A percentile compares a stretch with the other conserved stretches of the same genome.
phyloP scores from a whole-genome alignment of 257 asterid genomes.

The Lycium barbarum region DNA sequence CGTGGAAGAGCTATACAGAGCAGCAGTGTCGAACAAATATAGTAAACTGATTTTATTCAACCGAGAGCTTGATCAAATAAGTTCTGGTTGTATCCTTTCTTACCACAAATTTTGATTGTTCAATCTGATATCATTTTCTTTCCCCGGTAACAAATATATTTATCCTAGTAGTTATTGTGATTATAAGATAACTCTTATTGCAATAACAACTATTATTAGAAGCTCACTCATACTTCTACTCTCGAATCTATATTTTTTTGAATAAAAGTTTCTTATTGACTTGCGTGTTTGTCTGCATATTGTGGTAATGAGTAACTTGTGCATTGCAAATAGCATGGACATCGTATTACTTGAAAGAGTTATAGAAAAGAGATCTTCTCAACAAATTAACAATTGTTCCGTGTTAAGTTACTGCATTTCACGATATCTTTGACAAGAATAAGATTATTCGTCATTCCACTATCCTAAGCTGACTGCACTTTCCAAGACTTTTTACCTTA shows the following conservation, averaged over 20 bases:
- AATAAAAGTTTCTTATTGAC: background rate
- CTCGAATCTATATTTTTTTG: background rate
- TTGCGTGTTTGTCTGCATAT: background rate
- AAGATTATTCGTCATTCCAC: conserved; percentile 91
- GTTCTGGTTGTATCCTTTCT: conserved; percentile 97
- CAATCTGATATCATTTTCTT: background rate
- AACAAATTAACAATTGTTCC: background rate
- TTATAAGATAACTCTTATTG: background rate
- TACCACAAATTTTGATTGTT: conserved; percentile 9
- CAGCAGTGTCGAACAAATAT: conserved; percentile 67
- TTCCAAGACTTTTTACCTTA: conserved; percentile 38
- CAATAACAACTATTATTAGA: background rate
- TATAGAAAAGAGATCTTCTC: background rate
- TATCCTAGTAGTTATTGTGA: background rate
- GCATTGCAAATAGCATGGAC: background rate
- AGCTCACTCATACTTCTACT: background rate
- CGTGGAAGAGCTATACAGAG: conserved; percentile 90
- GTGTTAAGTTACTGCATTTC: background rate
- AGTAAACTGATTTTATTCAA: conserved; percentile 78
- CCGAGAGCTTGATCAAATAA: conserved; percentile 90
- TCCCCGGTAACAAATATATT: background rate
- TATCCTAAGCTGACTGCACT: conserved; percentile 93
- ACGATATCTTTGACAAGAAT: conserved; percentile 39
- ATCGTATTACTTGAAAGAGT: background rate
- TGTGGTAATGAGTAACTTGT: background rate